Conservation (phyloP, 2,329 filamentous ascomycete species). For the Pseudohalonectria lignicola region DNA sequence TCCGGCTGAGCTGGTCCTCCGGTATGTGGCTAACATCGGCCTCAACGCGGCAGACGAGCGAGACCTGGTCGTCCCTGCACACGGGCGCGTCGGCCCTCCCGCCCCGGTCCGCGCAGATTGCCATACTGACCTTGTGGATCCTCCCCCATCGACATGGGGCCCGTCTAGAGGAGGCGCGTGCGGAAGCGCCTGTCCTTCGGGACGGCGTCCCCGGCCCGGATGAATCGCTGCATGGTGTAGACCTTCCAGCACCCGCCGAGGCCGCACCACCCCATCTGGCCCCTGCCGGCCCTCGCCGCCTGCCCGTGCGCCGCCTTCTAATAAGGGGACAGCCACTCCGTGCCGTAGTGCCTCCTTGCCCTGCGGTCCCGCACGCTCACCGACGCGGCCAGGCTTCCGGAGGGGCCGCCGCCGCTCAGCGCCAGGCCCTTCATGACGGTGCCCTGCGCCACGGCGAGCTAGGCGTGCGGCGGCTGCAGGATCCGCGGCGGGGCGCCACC, state of each 20-base stretch:
- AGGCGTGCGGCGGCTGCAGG: constrained; percentile 35
- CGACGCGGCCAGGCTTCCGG: constrained; percentile 16
- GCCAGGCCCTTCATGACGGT: constrained; percentile 37
- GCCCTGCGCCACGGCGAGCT: constrained; percentile 38
- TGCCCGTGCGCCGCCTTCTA: constrained; percentile 18
- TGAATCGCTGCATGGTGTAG: constrained; percentile 31
- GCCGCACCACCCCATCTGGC: constrained; percentile 23
- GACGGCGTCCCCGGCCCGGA: constrained; percentile 24
- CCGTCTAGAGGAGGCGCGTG: constrained; percentile 18
- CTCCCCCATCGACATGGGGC: constrained; percentile 20
- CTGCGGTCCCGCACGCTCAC: constrained; percentile 27
- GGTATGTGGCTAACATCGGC: constrained; percentile 30
- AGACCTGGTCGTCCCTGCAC: constrained; percentile 22
- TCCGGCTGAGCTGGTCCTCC: constrained; percentile 19
- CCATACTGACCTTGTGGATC: constrained; percentile 20
- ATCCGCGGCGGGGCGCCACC: constrained; percentile 20
- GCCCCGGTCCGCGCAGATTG: constrained; percentile 22
- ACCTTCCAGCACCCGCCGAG: constrained; percentile 24
- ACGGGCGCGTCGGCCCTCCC: constrained; percentile 17
- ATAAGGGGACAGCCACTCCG: constrained; percentile 19
- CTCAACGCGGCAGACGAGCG: constrained; percentile 22
- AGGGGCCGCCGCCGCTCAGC: constrained; percentile 19
- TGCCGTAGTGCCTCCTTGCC: constrained; percentile 32
- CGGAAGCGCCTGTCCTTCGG: constrained; percentile 26
- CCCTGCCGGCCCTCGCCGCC: constrained; percentile 16